Evolutionary conservation across 148 eudicot genomes (phyloP).

Genomic region (Nepenthes mirabilis): DNA sequence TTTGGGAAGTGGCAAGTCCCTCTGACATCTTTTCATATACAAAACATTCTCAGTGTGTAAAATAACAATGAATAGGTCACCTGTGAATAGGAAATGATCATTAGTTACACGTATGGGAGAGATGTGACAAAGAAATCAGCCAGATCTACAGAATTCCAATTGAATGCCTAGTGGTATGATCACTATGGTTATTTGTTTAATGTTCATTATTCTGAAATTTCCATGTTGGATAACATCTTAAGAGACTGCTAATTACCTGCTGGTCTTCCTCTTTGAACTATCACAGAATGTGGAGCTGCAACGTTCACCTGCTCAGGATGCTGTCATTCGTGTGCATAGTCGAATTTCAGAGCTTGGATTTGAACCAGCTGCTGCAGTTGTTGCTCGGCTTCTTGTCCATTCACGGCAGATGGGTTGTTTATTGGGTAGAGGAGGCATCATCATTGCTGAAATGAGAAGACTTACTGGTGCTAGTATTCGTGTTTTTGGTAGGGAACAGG

Average conservation of each 20-base stretch:
- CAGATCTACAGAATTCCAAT: too few relatives aligned
- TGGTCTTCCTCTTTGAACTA: slow-evolving; percentile 5
- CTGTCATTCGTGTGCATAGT: slow-evolving; percentile 43
- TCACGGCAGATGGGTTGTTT: slow-evolving; percentile 49
- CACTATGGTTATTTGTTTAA: too few relatives aligned
- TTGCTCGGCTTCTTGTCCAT: slow-evolving; percentile 48
- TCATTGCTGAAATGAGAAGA: slow-evolving; percentile 46
- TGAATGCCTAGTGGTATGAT: too few relatives aligned
- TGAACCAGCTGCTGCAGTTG: slow-evolving; percentile 48
- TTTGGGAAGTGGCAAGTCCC: too few relatives aligned
- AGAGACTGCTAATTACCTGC: neutral
- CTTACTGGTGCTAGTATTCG: slow-evolving; percentile 48
- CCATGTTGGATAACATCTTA: neutral
- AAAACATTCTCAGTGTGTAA: too few relatives aligned
- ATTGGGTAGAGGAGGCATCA: slow-evolving; percentile 49
- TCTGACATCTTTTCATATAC: too few relatives aligned
- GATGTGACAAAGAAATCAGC: too few relatives aligned
- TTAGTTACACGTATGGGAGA: too few relatives aligned
- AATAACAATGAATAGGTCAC: too few relatives aligned
- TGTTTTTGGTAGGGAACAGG: slow-evolving; percentile 42
- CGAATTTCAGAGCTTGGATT: slow-evolving; percentile 45
- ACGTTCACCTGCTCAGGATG: slow-evolving; percentile 57
- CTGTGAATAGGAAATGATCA: too few relatives aligned
- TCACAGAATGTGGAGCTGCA: slow-evolving; percentile 31
- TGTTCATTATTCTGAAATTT: neutral